Evolutionary conservation across 345 rosid genomes (phyloP), one percentile per base, ranked within the genome.

Genomic region (Raphanus sativus): DNA sequence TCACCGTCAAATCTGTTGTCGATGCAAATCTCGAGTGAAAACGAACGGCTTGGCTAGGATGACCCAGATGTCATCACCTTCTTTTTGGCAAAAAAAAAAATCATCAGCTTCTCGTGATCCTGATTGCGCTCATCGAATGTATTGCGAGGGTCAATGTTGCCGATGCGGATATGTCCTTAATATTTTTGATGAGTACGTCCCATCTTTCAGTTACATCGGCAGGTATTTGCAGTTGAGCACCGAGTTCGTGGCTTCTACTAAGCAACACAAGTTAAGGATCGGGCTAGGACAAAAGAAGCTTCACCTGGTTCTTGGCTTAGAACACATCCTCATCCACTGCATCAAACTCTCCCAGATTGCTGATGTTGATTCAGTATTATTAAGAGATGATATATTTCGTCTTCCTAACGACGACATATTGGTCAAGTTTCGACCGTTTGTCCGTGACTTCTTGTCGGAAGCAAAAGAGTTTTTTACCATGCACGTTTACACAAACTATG

Each of bases 261-360:
- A 62, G 61, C 5, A 12, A 16, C 21, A 30, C 32, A 71, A 61
- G 60, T 48, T 62, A 29, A 48, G 60, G 13, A 72, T 72, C 21
- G 68, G 13, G 45, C 29, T 65, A 36, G 77, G 70, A 25, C 30
- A 33, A 30, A 73, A 29, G 65, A 74, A 65, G 32, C 65, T 74
- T 64, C 71, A 74, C 71, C 36, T 65, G 71, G 77, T 74, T 64
- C 63, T 73, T 64, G 34, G 52, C 63, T 63, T 73, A 64, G 70
- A 71, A 40, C 75, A 71, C 75, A 61, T 40, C 16, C 59, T 71
- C 15, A 60, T 71, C 58, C 16, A 71, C 58, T 0, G 15, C n/a
- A 60, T 40, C 59, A 71, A 26, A 62, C 67, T 71, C 58, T 61
- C 58, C n/a, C 34, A 56, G 5, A 13, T 5, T 1, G 60, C 45